Base-by-base conservation (phyloP, 176 grass and related monocot species). In the Sorghum bicolor region DNA sequence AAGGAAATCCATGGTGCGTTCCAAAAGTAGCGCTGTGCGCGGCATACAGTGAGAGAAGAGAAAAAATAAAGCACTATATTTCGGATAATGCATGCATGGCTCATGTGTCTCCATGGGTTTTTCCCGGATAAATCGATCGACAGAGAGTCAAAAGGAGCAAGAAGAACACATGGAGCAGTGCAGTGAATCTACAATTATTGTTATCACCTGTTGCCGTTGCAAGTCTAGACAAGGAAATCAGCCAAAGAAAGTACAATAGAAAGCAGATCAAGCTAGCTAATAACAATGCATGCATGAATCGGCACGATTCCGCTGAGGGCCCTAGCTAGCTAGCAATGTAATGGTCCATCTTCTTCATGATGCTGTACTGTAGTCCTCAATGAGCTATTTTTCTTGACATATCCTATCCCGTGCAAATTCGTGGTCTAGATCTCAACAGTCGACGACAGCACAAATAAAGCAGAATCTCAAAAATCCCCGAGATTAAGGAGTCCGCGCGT, bases 171-270 rank as follows among this genome's bases (percentile, higher is more conserved):
- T 43, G 13, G 39, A 47, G 70, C 13, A 29, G 70, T 47, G 13
- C 25, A 10, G 25, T 47, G 40, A 15, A 8, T 47, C 6, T 10
- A 19, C 40, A 29, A 29, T 72, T 47, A 72, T 72, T 72, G 70
- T 19, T 72, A 45, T 83, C 26, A 43, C 44, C 22, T 45, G 70
- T 63, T 44, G 36, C 25, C 29, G 19, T 16, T 71, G 38, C 34
- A 44, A 41, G 25, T 4, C 24, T 31, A 61, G 68, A 58, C 67
- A 73, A 83, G 53, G 53, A 83, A 45, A 63, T 73, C 80, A 33
- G 52, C 40, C 61, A 70, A 82, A 50, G 13, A 24, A 63, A 62
- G 53, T 75, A 83, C 70, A 75, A 75, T 8, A 28, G 19, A 34
- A 6, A 47, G 8, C 22, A 75, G 60, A 84, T 53, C 71, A 64